These are phyloP conservation scores for Ogataea glucozyma DNA, from an alignment of 805 yeast species.

Conservation along the genomic window DNA sequence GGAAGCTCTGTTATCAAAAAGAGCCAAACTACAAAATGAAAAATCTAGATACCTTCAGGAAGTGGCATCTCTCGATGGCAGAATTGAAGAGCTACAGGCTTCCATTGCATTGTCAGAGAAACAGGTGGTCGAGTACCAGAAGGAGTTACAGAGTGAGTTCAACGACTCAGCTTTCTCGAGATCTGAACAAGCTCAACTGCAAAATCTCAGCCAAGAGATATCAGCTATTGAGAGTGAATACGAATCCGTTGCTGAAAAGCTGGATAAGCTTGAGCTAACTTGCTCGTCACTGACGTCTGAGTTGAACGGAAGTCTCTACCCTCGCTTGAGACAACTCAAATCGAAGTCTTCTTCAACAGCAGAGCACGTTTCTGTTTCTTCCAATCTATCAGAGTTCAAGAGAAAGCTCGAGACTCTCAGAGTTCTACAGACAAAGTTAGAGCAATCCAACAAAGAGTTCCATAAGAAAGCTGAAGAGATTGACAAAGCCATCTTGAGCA, in stretches of 20 bases:
- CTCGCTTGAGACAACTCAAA: constrained; percentile 46
- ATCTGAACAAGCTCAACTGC: constrained; percentile 48
- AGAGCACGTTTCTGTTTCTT: constrained; percentile 10
- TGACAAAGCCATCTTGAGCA: constrained; percentile 33
- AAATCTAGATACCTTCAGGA: constrained; percentile 47
- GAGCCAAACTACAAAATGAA: constrained; percentile 44
- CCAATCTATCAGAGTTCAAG: constrained; percentile 20
- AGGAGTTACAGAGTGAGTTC: constrained; percentile 58
- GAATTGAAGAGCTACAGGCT: constrained; percentile 37
- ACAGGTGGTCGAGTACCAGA: constrained; percentile 44
- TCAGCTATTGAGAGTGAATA: constrained; percentile 42
- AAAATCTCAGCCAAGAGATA: constrained; percentile 37
- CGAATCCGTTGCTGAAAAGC: constrained; percentile 39
- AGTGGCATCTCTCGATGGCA: constrained; percentile 36
- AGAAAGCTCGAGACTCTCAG: constrained; percentile 19
- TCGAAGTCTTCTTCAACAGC: constrained; percentile 9
- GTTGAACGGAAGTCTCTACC: constrained; percentile 55
- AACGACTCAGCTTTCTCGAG: constrained; percentile 46
- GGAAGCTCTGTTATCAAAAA: constrained; percentile 45
- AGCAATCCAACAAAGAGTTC: constrained; percentile 32
- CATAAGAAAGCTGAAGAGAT: constrained; percentile 33
- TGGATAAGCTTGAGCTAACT: constrained; percentile 48
- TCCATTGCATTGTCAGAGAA: constrained; percentile 38
- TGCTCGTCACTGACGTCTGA: constrained; percentile 54
- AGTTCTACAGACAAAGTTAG: constrained; percentile 24